Evolutionary conservation across 164 flowering plant genomes (phyloP).

Genomic region (Saururus chinensis): DNA sequence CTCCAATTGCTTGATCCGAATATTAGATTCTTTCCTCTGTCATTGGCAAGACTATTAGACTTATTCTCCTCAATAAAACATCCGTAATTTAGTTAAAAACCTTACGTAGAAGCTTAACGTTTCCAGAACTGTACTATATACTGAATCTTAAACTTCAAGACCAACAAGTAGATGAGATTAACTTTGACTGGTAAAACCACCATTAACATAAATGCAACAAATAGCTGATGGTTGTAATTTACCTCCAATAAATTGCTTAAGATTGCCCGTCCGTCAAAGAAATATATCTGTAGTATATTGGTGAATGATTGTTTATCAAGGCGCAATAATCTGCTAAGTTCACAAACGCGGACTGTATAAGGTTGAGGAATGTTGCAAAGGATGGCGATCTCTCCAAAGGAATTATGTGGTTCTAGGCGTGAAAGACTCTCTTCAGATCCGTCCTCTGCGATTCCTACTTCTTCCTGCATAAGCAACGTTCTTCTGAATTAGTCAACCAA

Average conservation of each 20-base stretch:
- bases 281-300: slow-evolving; percentile 59
- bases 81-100: no score
- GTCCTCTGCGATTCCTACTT: slow-evolving; percentile 45
- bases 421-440: slow-evolving; percentile 49
- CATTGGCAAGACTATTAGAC: not conserved
- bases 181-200: no score
- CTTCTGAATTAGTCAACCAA: not conserved
- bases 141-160: no score
- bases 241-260: slow-evolving; percentile 75
- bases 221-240: slow-evolving; percentile 8
- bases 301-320: slow-evolving; percentile 76
- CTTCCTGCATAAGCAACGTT: slow-evolving; percentile 40
- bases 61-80: no score
- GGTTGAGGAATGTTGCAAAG: slow-evolving; percentile 94
- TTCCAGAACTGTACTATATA: no score
- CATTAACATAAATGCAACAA: no score
- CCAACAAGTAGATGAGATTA: no score
- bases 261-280: slow-evolving; percentile 58
- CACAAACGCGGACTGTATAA: slow-evolving; percentile 69
- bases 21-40: slow-evolving; percentile 64
- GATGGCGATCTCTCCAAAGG: slow-evolving; percentile 73
- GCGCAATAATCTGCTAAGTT: slow-evolving; percentile 66
- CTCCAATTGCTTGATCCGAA: slow-evolving; percentile 61
- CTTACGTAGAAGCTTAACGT: no score
- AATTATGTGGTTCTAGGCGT: slow-evolving; percentile 36